A percentile compares a stretch with the other conserved stretches of the same genome.
Evolutionary conservation across 164 flowering plant species (phyloP).

Genomic region (Vitis riparia): DNA sequence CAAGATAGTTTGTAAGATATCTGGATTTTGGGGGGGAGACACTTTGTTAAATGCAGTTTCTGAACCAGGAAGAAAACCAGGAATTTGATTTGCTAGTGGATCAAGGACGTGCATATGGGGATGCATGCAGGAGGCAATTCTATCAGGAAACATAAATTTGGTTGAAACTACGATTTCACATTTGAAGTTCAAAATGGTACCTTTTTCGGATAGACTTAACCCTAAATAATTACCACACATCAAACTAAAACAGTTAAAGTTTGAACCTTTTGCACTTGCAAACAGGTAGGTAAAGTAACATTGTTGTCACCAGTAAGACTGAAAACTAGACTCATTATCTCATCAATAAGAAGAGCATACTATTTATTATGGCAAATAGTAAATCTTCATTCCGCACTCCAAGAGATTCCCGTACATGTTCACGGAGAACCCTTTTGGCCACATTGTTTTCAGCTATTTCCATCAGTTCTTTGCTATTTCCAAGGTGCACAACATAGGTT

Average conservation of each 20-base stretch:
- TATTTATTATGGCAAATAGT: slow-evolving; percentile 87
- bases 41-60: too few relatives aligned
- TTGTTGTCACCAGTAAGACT: background rate
- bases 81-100: too few relatives aligned
- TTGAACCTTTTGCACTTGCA: background rate
- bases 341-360: slow-evolving; percentile 41
- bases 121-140: too few relatives aligned
- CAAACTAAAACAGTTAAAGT: background rate
- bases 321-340: background rate
- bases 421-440: slow-evolving; percentile 83
- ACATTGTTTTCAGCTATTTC: slow-evolving; percentile 89
- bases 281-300: background rate
- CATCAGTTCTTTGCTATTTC: slow-evolving; percentile 96
- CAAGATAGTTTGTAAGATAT: too few relatives aligned
- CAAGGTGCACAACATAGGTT: slow-evolving; percentile 95
- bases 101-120: too few relatives aligned
- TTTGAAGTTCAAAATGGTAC: too few relatives aligned
- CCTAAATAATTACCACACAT: background rate
- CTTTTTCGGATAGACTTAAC: too few relatives aligned
- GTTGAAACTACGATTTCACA: too few relatives aligned
- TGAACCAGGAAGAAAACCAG: too few relatives aligned
- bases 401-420: slow-evolving; percentile 89
- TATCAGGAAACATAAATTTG: too few relatives aligned
- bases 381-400: slow-evolving; percentile 88
- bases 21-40: too few relatives aligned